phyloP scores from a whole-genome alignment of 257 asterid species.

The Coffea canephora region DNA sequence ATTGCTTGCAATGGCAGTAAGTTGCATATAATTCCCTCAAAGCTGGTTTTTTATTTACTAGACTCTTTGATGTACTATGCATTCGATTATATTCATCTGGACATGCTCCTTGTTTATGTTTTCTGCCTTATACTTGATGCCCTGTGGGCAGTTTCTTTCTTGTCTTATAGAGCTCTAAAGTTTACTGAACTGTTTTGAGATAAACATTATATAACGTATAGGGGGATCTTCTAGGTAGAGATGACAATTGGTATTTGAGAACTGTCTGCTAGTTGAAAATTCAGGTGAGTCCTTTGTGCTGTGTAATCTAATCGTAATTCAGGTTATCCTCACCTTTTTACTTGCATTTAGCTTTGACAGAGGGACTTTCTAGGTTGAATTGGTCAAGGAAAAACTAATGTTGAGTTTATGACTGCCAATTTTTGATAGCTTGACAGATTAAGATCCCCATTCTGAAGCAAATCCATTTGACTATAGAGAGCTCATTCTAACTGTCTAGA shows the following conservation, averaged over 20 bases:
- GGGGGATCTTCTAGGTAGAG: neutral
- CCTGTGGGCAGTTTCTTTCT: neutral
- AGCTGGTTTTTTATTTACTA: neutral
- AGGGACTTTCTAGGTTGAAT: neutral
- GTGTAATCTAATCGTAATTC: neutral
- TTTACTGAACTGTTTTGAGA: neutral
- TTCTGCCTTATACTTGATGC: neutral
- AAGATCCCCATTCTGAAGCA: neutral
- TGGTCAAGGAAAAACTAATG: neutral
- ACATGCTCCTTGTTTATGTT: neutral
- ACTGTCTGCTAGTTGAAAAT: conserved; percentile 1
- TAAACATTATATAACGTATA: neutral
- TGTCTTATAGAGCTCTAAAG: neutral
- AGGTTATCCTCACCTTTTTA: neutral
- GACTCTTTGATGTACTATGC: neutral
- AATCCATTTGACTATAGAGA: neutral
- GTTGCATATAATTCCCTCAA: conserved; percentile 25
- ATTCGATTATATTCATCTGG: neutral
- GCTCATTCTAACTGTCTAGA: neutral
- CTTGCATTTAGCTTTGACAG: neutral
- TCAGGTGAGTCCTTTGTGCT: neutral
- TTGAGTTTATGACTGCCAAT: neutral
- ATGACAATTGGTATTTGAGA: neutral
- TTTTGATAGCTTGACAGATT: neutral
- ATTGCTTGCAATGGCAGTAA: conserved; percentile 79